Percentiles rank a stretch among this genome's conserved stretches.
Evolutionary conservation across 2,329 filamentous ascomycete genomes (phyloP).

Genomic region (Catunica adiposa): DNA sequence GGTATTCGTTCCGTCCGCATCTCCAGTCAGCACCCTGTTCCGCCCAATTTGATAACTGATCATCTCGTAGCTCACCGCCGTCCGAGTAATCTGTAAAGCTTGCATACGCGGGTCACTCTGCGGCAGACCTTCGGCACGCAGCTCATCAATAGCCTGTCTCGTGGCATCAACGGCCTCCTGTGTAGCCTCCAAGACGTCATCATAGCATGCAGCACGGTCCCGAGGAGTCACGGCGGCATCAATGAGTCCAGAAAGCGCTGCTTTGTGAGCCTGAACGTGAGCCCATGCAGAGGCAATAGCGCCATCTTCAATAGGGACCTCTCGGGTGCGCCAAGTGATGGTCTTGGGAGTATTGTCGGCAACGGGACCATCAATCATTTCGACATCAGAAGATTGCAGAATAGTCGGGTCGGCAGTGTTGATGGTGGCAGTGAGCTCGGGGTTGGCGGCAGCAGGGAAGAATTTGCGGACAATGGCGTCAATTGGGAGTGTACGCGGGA

Average conservation of each 20-base stretch:
- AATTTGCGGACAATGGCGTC: conserved; percentile 61
- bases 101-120: conserved; percentile 81
- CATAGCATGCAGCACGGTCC: conserved; percentile 73
- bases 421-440: conserved; percentile 46
- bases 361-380: conserved; percentile 24
- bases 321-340: conserved; percentile 71
- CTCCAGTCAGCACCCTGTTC: conserved; percentile 76
- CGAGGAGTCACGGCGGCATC: conserved; percentile 30
- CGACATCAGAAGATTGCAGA: conserved; percentile 34
- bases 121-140: conserved; percentile 65
- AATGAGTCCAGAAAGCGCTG: conserved; percentile 28
- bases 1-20: conserved; percentile 54
- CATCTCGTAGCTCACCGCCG: conserved; percentile 84
- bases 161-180: conserved; percentile 91
- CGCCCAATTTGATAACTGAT: conserved; percentile 90
- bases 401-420: conserved; percentile 53
- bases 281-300: conserved; percentile 75
- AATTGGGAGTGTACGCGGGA: conserved; percentile 71
- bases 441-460: conserved; percentile 48
- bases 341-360: conserved; percentile 45
- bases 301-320: conserved; percentile 81
- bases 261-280: conserved; percentile 31
- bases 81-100: conserved; percentile 76
- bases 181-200: conserved; percentile 73
- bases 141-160: conserved; percentile 81